phyloP scores from a whole-genome alignment of 2,329 filamentous ascomycete species.

The Tricladium varicosporioides region DNA sequence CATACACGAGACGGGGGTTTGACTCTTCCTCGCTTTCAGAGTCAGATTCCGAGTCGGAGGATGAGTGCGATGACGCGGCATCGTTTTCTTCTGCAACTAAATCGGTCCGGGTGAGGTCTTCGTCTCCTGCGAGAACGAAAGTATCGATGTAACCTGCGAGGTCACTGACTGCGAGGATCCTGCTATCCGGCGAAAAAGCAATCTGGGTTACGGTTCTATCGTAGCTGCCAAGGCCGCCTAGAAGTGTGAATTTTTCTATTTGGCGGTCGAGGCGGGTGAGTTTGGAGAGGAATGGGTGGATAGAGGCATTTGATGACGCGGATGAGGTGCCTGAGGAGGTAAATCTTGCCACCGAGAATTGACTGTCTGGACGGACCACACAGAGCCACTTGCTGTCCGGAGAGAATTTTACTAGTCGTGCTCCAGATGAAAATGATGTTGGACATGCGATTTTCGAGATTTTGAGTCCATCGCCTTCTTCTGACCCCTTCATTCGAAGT shows the following conservation, averaged over 20 bases:
- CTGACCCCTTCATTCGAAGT: constrained; percentile 52
- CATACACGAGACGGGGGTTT: constrained; percentile 47
- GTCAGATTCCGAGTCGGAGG: constrained; percentile 34
- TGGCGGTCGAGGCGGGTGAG: constrained; percentile 53
- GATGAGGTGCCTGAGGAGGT: constrained; percentile 32
- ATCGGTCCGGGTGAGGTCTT: constrained; percentile 44
- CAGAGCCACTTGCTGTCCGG: constrained; percentile 69
- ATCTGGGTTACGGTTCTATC: constrained; percentile 71
- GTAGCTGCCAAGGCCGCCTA: constrained; percentile 72
- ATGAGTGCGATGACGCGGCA: constrained; percentile 27
- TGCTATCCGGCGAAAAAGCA: constrained; percentile 78
- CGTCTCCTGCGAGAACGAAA: constrained; percentile 68
- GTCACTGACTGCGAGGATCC: constrained; percentile 75
- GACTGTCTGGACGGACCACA: constrained; percentile 60
- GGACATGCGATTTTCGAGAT: constrained; percentile 71
- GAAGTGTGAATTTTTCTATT: constrained; percentile 52
- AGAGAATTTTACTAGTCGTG: constrained; percentile 67
- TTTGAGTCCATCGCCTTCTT: constrained; percentile 58
- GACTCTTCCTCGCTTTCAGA: constrained; percentile 44
- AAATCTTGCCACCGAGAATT: constrained; percentile 52
- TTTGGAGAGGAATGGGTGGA: constrained; percentile 44
- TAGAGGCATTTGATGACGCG: constrained; percentile 39
- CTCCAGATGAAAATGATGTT: constrained; percentile 58
- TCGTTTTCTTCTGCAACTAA: constrained; percentile 37
- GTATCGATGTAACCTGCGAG: constrained; percentile 83